Base-by-base conservation (phyloP, 169 alveolate genomes). In the Plasmodium gallinaceum region DNA sequence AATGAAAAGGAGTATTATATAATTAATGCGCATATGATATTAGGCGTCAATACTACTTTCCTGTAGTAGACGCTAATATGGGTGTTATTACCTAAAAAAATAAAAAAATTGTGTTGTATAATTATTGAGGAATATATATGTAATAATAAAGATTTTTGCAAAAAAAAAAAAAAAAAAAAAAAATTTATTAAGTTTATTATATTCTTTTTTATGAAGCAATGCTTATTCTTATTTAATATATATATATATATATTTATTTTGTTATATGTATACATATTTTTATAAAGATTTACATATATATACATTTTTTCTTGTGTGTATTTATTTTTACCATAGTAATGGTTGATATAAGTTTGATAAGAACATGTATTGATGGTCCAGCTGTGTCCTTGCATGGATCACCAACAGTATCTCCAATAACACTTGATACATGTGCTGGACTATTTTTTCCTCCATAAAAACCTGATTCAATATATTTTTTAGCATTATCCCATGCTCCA, bases 321-420 rank as follows among this genome's bases (percentile, higher is more conserved):
- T 65, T 65, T 70, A 24, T 10, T 24, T 18, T 78, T 65, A 78
- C 89, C 89, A 70, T 87, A 14, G 88, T 70, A 22, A 87, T 68
- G 7, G 87, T 74, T 32, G 80, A 70, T n/a, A 87, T 70, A 9
- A 95, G 92, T 78, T 95, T 95, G 62, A 95, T 93, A 20, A 94
- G 88, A 62, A 94, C 96, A 73, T 93, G 94, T 18, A 94, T 91
- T 46, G 94, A 65, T 24, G 97, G 98, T 7, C 98, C 98, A 69
- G 97, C 95, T n/a, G 98, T 96, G 88, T 96, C 98, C 90, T 96
- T 96, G 43, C 96, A 90, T 46, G 98, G 98, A 73, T 96, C 98
- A 16, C 98, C 98, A 64, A 96, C 98, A 32, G 98, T 96, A 83
- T 96, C 98, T 70, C 98, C 98, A 54, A 86, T 88, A 4, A 93